Conservation (phyloP, 805 yeast genomes). For the Yarrowia sp. region DNA sequence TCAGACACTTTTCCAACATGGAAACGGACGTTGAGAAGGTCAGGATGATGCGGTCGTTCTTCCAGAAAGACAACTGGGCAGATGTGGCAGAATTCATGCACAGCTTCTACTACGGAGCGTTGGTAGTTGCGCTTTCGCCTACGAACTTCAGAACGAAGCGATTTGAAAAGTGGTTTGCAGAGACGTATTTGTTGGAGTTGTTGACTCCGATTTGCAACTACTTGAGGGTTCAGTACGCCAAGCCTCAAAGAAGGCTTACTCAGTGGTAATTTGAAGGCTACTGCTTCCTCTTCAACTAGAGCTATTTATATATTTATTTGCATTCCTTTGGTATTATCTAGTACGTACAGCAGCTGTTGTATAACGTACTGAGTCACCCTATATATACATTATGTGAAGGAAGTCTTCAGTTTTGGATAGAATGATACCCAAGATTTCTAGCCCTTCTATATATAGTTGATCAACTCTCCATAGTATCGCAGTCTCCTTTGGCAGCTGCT, state of each 20-base stretch:
- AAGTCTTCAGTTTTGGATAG: no score
- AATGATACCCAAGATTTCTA: no score
- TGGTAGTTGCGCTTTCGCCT: conserved; percentile 13
- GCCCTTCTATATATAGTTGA: no score
- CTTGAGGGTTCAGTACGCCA: conserved; percentile 1
- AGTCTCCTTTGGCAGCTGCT: no score
- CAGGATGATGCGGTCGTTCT: not conserved
- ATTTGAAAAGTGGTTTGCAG: conserved; percentile 14
- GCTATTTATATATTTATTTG: conserved; percentile 3
- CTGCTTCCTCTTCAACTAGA: not conserved
- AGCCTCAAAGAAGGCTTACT: not conserved
- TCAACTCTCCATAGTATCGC: no score
- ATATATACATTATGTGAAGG: not conserved
- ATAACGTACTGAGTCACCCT: not conserved
- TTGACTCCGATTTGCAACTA: conserved; percentile 12
- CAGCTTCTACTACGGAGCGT: conserved; percentile 14
- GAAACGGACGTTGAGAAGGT: conserved; percentile 6
- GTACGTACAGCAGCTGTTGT: no score
- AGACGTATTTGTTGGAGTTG: conserved; percentile 6
- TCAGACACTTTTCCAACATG: conserved; percentile 10
- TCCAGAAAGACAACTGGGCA: conserved; percentile 11
- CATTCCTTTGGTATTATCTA: no score
- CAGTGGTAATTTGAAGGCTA: not conserved
- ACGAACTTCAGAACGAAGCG: not conserved
- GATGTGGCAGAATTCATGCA: conserved; percentile 8